Evolutionary conservation across 169 alveolate genomes (phyloP).

Genomic region (Cryptosporidium parvum): DNA sequence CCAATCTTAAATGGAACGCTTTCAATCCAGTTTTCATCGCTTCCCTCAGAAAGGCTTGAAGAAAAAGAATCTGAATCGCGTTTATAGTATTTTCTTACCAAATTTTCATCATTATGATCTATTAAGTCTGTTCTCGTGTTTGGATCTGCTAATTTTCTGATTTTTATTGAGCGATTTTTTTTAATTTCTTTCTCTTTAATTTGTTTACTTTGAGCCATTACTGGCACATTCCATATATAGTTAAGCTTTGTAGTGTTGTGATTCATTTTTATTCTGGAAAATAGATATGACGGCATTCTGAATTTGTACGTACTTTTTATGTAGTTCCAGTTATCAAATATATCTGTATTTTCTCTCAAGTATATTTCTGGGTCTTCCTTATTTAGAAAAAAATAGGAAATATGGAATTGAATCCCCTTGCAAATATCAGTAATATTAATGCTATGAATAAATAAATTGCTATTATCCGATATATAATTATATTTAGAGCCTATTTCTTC

Average conservation of each 20-base stretch:
- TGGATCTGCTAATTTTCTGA: neutral
- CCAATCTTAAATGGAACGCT: neutral
- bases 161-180: neutral
- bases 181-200: neutral
- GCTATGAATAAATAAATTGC: neutral
- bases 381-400: slow-evolving; percentile 42
- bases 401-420: slow-evolving; percentile 27
- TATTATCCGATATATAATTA: neutral
- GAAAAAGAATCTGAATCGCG: neutral
- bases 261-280: neutral
- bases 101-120: neutral
- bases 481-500: slow-evolving; percentile 12
- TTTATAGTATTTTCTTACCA: neutral
- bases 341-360: slow-evolving; percentile 8
- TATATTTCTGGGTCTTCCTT: slow-evolving; percentile 8
- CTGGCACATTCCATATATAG: neutral
- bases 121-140: neutral
- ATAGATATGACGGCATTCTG: slow-evolving; percentile 28
- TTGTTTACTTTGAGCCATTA: neutral
- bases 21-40: slow-evolving; percentile 8
- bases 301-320: slow-evolving; percentile 10
- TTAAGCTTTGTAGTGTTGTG: neutral
- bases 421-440: slow-evolving; percentile 5
- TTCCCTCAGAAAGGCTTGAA: neutral
- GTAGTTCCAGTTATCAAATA: slow-evolving; percentile 39